Percentiles rank a stretch among this genome's conserved stretches.
phyloP scores from a whole-genome alignment of 2,329 filamentous ascomycete species.

The Trichoderma sp. region DNA sequence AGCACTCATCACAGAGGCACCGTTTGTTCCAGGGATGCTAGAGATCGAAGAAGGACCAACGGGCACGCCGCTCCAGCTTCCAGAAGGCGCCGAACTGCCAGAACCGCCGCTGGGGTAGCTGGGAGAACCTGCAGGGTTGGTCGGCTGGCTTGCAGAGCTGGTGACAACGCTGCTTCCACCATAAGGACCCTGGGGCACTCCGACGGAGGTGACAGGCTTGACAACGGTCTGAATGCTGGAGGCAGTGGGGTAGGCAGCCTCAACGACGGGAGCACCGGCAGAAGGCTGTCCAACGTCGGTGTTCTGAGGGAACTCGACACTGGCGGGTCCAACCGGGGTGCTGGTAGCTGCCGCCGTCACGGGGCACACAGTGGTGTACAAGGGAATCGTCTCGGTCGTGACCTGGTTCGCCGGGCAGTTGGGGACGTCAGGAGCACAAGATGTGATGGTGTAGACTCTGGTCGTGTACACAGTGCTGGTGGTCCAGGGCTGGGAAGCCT shows the following conservation, averaged over 20 bases:
- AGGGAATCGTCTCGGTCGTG: conserved; percentile 34
- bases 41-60: conserved; percentile 23
- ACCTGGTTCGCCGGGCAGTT: conserved; percentile 44
- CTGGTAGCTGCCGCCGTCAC: conserved; percentile 23
- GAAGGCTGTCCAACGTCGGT: conserved; percentile 17
- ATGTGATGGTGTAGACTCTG: conserved; percentile 52
- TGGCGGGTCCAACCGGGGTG: neutral
- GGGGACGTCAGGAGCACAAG: conserved; percentile 49
- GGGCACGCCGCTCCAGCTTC: conserved; percentile 16
- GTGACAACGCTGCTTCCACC: conserved; percentile 29
- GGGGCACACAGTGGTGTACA: conserved; percentile 41
- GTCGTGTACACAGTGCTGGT: conserved; percentile 50
- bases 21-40: conserved; percentile 44
- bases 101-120: conserved; percentile 18
- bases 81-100: conserved; percentile 25
- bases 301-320: conserved; percentile 7
- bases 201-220: conserved; percentile 22
- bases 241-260: neutral
- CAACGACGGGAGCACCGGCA: conserved; percentile 12
- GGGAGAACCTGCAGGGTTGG: neutral
- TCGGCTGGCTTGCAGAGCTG: conserved; percentile 23
- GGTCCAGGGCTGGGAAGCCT: conserved; percentile 20
- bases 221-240: conserved; percentile 21
- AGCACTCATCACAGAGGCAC: conserved; percentile 37
- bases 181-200: conserved; percentile 24